Percentiles rank a stretch among this genome's conserved stretches.
These are phyloP conservation scores for Neofusicoccum laricinum DNA, from an alignment of 2,329 filamentous ascomycete species.

Conservation along the genomic window DNA sequence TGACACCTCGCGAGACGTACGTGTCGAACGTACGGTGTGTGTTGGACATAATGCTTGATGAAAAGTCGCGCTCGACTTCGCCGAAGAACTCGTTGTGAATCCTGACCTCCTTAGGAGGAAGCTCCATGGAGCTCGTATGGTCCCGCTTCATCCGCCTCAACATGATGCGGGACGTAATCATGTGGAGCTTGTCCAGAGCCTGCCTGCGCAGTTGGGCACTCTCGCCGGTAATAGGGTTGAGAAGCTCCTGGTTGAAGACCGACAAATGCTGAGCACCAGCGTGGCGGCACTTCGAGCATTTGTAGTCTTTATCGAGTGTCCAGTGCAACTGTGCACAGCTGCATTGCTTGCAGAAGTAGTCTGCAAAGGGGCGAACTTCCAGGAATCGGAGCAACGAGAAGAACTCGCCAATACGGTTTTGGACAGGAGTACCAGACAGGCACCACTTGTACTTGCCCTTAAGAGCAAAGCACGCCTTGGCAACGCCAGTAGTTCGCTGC, in stretches of 20 bases:
- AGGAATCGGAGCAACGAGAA: conserved; percentile 93
- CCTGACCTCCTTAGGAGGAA: conserved; percentile 90
- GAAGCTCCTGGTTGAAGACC: conserved; percentile 89
- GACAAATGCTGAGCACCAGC: conserved; percentile 67
- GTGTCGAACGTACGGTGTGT: conserved; percentile 88
- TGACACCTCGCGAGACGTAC: conserved; percentile 88
- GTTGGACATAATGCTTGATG: conserved; percentile 91
- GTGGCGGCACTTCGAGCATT: conserved; percentile 68
- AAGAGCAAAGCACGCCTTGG: conserved; percentile 90
- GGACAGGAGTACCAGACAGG: conserved; percentile 87
- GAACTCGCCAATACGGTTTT: conserved; percentile 96
- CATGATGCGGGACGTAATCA: conserved; percentile 94
- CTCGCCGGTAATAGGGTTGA: conserved; percentile 67
- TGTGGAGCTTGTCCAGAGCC: conserved; percentile 77
- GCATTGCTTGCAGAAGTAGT: conserved; percentile 91
- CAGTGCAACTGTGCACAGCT: conserved; percentile 79
- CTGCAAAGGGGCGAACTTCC: conserved; percentile 82
- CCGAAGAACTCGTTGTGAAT: conserved; percentile 96
- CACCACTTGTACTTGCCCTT: conserved; percentile 92
- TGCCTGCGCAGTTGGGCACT: conserved; percentile 56
- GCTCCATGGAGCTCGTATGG: conserved; percentile 90
- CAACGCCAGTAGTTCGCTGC: conserved; percentile 82
- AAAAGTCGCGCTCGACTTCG: conserved; percentile 93
- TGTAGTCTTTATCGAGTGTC: conserved; percentile 69
- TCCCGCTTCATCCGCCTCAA: conserved; percentile 91